Evolutionary conservation across 257 asterid species (phyloP), one percentile per base, ranked within the genome.

Genomic region (Avicennia marina): DNA sequence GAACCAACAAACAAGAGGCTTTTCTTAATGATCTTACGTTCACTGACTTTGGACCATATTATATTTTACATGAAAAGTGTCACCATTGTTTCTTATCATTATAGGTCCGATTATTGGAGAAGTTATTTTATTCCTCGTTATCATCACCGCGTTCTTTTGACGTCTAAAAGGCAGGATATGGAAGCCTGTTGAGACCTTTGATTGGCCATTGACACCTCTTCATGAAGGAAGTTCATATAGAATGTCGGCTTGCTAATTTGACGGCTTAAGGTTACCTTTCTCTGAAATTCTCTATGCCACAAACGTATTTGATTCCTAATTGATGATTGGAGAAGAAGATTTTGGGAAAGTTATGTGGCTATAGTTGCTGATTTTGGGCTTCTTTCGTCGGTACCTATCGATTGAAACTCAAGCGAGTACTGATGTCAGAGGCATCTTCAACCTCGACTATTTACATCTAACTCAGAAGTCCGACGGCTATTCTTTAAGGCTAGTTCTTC

Each of bases 301-400:
- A 0, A 74, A 66, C 2, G 46, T 52, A 8, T 74, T 74, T 13
- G 56, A 69, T 42, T 53, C 52, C 1, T 47, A 42, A 9, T 18
- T 71, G 52, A 52, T 75, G 39, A 63, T 75, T 11, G 81, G 81
- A 20, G 60, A 63, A 7, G 81, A n/a, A n/a, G 81, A 4, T 70
- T 65, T 17, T 48, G 53, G 6, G 69, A 73, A 39, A 24, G 50
- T 21, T 74, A 32, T 41, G 66, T 62, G 33, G 80, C 80, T 41
- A 69, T 69, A 40, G 70, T 74, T 36, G 63, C 70, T 26, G 80
- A 69, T 33, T 74, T 74, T 29, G 75, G 78, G 2, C 62, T 73
- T 33, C 68, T 75, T 6, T 58, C 53, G 38, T 54, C 42, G 4
- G 68, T 48, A 4, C 58, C 26, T 0, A 33, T 31, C 20, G 75